Base-by-base conservation (phyloP, 225 moss, liverwort and hornwort species). In the Straminergon stramineum region DNA sequence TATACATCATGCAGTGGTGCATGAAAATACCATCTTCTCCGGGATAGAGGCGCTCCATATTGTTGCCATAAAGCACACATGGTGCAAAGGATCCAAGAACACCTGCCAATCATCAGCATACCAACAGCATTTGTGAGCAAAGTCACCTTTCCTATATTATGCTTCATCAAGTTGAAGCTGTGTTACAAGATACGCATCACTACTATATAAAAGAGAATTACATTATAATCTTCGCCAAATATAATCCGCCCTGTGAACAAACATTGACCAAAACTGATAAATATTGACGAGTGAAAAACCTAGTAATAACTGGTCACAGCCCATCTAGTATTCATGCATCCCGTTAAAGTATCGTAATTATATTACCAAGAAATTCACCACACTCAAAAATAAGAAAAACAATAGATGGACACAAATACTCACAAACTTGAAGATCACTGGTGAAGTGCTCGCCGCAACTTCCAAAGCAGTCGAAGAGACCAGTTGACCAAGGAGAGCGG, bases 341-440 rank as follows among this genome's bases (percentile, higher is more conserved):
- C 65, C 37, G 53, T 84, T 6, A 51, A 56, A 39, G 52, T 74
- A 68, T 28, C 57, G 43, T 19, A 7, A 60, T 68, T 8, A 37
- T 15, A 58, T 60, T 60, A 58, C 83, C 64, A 60, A 82, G 24
- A 35, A 45, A 8, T 53, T 51, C 23, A 32, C 45, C 17, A 26
- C 22, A 37, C 81, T 85, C 37, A 62, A 24, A 73, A 56, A 71
- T 63, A 30, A 79, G 45, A n/a, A 70, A 28, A 30, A 65, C 39
- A 13, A 76, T 34, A 45, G 22, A 77, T 86, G 74, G 51, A 37
- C 70, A 71, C 28, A 26, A 45, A 20, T 43, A 95, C 98, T 96
- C 90, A 97, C 97, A 98, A 88, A 98, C 96, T 95, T 98, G 96
- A 88, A 98, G 90, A 87, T 98, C 98, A 85, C 95, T 98, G 89